phyloP scores from a whole-genome alignment of 1,284 basidiomycete species.

The Sporisorium graminicola region DNA sequence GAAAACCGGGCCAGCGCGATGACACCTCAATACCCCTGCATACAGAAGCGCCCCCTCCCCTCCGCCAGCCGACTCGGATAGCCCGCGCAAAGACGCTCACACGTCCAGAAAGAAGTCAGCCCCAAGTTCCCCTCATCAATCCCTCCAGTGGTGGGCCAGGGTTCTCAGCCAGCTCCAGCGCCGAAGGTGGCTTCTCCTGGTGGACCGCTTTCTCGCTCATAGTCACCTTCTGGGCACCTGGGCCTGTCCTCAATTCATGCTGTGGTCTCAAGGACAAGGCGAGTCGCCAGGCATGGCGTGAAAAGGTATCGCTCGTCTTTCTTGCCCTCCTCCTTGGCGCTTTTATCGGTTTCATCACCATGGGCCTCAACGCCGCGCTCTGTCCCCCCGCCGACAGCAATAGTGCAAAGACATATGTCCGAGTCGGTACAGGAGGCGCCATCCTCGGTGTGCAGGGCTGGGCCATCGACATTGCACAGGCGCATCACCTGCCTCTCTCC shows the following conservation, averaged over 20 bases:
- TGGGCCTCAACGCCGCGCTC: constrained; percentile 91
- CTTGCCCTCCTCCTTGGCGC: constrained; percentile 76
- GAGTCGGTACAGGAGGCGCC: constrained; percentile 41
- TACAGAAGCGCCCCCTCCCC: constrained; percentile 64
- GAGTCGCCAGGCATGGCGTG: constrained; percentile 68
- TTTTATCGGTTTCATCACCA: constrained; percentile 89
- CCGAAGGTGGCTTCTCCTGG: constrained; percentile 28
- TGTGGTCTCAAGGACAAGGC: constrained; percentile 53
- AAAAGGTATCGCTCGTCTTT: constrained; percentile 66
- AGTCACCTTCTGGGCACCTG: constrained; percentile 67
- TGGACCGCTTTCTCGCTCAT: constrained; percentile 58
- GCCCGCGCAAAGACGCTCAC: constrained; percentile 76
- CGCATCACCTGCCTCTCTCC: constrained; percentile 72
- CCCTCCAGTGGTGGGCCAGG: constrained; percentile 71
- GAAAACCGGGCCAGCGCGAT: constrained; percentile 53
- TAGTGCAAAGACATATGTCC: constrained; percentile 48
- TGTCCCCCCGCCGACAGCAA: constrained; percentile 77
- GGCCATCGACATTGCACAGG: constrained; percentile 80
- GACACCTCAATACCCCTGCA: constrained; percentile 63
- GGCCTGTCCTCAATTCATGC: constrained; percentile 69
- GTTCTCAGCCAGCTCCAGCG: constrained; percentile 28
- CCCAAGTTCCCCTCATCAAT: constrained; percentile 78
- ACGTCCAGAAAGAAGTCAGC: constrained; percentile 77
- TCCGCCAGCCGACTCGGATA: constrained; percentile 63
- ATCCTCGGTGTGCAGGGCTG: constrained; percentile 81